Conservation (phyloP, 2,329 filamentous ascomycete genomes). For the Aspergillus felis region DNA sequence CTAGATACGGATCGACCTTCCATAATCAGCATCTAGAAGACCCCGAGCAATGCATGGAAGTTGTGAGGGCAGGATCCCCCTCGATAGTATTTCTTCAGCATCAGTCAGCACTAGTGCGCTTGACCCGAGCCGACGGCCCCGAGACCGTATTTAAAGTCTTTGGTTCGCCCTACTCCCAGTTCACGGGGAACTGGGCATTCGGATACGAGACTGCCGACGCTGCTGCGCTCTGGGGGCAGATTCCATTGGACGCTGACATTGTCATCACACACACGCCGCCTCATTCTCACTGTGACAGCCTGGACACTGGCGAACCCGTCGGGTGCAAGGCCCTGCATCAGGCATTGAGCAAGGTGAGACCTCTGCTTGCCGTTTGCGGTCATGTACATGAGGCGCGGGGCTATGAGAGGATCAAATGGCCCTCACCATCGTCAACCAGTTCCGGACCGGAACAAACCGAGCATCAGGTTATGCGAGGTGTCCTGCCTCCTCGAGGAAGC, state of each 20-base stretch:
- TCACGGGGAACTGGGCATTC: constrained; percentile 51
- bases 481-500: constrained; percentile 42
- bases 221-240: constrained; percentile 45
- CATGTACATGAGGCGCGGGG: constrained; percentile 57
- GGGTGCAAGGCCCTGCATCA: constrained; percentile 49
- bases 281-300: constrained; percentile 46
- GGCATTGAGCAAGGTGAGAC: constrained; percentile 45
- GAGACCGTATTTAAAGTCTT: constrained; percentile 53
- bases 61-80: constrained; percentile 38
- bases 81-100: constrained; percentile 53
- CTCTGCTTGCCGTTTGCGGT: constrained; percentile 53
- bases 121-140: constrained; percentile 45
- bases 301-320: constrained; percentile 24
- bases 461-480: constrained; percentile 15
- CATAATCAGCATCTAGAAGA: constrained; percentile 46
- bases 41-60: constrained; percentile 40
- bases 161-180: constrained; percentile 54
- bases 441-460: background rate
- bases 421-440: constrained; percentile 1
- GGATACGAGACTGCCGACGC: constrained; percentile 47
- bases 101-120: constrained; percentile 40
- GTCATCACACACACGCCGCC: constrained; percentile 57
- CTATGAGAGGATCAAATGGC: constrained; percentile 50
- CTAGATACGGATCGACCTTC: constrained; percentile 37
- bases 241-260: constrained; percentile 51